Evolutionary conservation across 2,329 filamentous ascomycete genomes (phyloP), one percentile per base, ranked within the genome.

Genomic region (Hypocrella siamensis): DNA sequence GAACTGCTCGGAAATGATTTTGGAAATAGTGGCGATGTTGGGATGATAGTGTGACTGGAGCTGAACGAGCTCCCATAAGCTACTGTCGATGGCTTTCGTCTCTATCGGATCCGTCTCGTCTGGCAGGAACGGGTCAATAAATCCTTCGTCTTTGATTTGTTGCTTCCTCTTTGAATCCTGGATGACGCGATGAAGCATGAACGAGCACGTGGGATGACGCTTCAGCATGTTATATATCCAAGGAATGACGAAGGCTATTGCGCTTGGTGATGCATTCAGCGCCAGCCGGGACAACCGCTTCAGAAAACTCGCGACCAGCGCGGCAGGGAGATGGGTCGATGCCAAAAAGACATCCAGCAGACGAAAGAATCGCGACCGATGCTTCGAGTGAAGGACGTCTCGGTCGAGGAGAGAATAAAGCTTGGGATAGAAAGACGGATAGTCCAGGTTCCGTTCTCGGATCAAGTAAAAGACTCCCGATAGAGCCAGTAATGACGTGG

Each of bases 141-240:
- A 52, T 4, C 73, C 72, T 32, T 70, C 54, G 19, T 68, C 65
- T 42, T 79, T 70, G 16, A 86, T 57, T 31, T 64, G 46, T 32
- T 67, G 65, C 43, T 68, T 71, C 31, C 62, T 57, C 32, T 74
- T 67, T 2, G 64, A 49, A 26, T 75, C 72, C 30, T 65, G 67
- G 24, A 68, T 61, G 36, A 73, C 74, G 33, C 90, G 75, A 53
- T 98, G 92, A 42, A 98, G 72, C 85, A 98, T 93, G 47, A 93
- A 96, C 0, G 88, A 92, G 48, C 84, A 93, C 2, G 77, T 75
- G 1, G 88, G 88, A 51, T 98, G 90, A 41, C 70, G 71, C 54
- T 83, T 90, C 51, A 98, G 68, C 43, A 93, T 68, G 56, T 98
- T 98, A 63, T 98, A 98, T 31, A 88, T 76, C 75, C 84, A 94